Evolutionary conservation across 1,139 yeast species (phyloP).

Genomic region (Yamadazyma sp.): DNA sequence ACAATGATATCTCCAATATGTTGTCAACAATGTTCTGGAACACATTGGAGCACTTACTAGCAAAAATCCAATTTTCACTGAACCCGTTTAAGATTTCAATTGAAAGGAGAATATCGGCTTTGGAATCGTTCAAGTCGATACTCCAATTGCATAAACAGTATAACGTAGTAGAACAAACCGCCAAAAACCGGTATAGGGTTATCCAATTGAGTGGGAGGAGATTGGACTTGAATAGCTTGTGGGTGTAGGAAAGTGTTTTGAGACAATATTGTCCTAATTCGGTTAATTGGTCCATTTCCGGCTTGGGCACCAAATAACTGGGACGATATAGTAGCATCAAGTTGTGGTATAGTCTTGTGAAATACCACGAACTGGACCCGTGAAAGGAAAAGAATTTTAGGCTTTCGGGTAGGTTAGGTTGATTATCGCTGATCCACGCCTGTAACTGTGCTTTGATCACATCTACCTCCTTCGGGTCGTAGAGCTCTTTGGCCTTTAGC

Average conservation of each 20-base stretch:
- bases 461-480: constrained; percentile 22
- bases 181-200: constrained; percentile 42
- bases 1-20: constrained; percentile 37
- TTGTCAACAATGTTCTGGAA: constrained; percentile 41
- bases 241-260: constrained; percentile 22
- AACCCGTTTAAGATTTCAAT: constrained; percentile 46
- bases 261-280: constrained; percentile 21
- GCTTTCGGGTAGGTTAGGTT: constrained; percentile 9
- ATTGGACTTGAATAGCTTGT: constrained; percentile 40
- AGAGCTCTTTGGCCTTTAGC: constrained; percentile 18
- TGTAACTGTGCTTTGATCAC: constrained; percentile 40
- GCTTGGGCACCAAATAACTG: constrained; percentile 44
- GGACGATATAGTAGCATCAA: constrained; percentile 35
- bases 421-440: constrained; percentile 24
- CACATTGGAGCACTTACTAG: constrained; percentile 42
- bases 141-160: constrained; percentile 32
- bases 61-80: constrained; percentile 47
- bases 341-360: constrained; percentile 45
- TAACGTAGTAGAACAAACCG: constrained; percentile 44
- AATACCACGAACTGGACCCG: constrained; percentile 46
- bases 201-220: constrained; percentile 50
- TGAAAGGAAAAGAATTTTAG: constrained; percentile 26
- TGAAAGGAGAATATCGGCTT: constrained; percentile 43
- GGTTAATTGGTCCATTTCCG: constrained; percentile 33
- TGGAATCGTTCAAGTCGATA: constrained; percentile 42